Base-by-base conservation (phyloP, 2,329 filamentous ascomycete species). In the Aureobasidium lini region DNA sequence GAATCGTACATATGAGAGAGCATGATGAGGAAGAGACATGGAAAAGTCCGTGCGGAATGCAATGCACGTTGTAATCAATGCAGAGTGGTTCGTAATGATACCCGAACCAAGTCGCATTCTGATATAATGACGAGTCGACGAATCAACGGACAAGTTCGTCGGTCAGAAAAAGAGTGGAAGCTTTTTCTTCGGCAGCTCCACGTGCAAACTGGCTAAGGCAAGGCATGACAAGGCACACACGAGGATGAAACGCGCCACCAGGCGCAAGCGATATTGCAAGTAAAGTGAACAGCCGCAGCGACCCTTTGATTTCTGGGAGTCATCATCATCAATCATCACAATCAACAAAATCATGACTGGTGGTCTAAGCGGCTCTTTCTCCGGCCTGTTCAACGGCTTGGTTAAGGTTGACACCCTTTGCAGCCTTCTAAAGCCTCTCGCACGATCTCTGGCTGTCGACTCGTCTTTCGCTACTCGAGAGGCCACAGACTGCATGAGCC, bases 1-100 rank as follows among this genome's bases (percentile, higher is more conserved):
- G 57, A 59, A 43, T 44, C 37, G 54, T 57, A 57, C 54, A 57
- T 39, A 37, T 57, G 54, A 40, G 39, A 44, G 34, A 40, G 42
- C 32, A 48, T 57, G 18, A 46, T 59, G 40, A 59, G 47, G 39
- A 46, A 43, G 44, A 59, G 46, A 59, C 44, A 50, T 59, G 28
- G 54, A 50, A 44, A 34, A 40, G 56, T 50, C 57, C 57, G 57
- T 59, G 57, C 57, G 47, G 15, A 23, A 40, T 59, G 57, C 47
- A 46, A 50, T 53, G 57, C 57, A 59, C 47, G 47, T 59, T 50
- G 57, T 53, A 59, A 59, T 59, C 57, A 59, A 50, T 46, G 57
- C 57, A 53, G 47, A 59, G 57, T 44, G 54, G 46, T 52, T 59
- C 57, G 57, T 59, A 46, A 59, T 43, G 47, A 44, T 53, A 59